phyloP scores from a whole-genome alignment of 2,329 filamentous ascomycete species.

The Drechmeria coniospora region DNA sequence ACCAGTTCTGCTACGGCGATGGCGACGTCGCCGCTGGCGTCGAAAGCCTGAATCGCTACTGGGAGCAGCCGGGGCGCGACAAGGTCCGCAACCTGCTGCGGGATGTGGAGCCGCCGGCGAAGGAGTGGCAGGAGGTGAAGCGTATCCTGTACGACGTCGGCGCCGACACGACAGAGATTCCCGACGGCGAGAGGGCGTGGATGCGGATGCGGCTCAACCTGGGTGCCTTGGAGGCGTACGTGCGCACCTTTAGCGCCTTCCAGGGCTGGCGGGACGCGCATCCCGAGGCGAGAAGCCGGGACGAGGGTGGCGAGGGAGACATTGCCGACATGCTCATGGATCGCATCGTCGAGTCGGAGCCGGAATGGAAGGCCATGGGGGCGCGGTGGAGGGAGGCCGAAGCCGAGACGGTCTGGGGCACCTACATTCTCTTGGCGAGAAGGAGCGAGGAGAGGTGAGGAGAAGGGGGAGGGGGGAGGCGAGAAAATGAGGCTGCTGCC shows the following conservation, averaged over 20 bases:
- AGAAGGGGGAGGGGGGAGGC: neutral
- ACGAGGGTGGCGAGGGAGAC: constrained; percentile 42
- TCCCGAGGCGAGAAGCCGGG: constrained; percentile 30
- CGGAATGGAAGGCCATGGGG: constrained; percentile 32
- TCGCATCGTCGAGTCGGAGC: constrained; percentile 36
- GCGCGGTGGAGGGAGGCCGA: constrained; percentile 36
- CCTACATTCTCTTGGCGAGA: constrained; percentile 38
- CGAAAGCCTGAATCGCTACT: constrained; percentile 39
- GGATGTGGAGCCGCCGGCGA: constrained; percentile 33
- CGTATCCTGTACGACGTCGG: constrained; percentile 43
- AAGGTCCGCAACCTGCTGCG: constrained; percentile 36
- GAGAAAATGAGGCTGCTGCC: no score
- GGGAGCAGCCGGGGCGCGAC: constrained; percentile 44
- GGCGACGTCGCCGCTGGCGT: constrained; percentile 26
- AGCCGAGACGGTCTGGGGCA: constrained; percentile 46
- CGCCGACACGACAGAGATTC: constrained; percentile 18
- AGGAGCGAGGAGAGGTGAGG: constrained; percentile 16
- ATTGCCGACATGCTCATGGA: constrained; percentile 48
- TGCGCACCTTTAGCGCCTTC: constrained; percentile 44
- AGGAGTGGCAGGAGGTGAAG: constrained; percentile 35
- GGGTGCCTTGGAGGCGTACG: constrained; percentile 44
- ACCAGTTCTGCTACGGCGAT: constrained; percentile 38
- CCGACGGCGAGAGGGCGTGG: constrained; percentile 24
- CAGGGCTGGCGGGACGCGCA: constrained; percentile 42
- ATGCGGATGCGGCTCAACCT: constrained; percentile 38